Evolutionary conservation across 2,329 filamentous ascomycete species (phyloP).

Genomic region (Cercospora nicotianae): DNA sequence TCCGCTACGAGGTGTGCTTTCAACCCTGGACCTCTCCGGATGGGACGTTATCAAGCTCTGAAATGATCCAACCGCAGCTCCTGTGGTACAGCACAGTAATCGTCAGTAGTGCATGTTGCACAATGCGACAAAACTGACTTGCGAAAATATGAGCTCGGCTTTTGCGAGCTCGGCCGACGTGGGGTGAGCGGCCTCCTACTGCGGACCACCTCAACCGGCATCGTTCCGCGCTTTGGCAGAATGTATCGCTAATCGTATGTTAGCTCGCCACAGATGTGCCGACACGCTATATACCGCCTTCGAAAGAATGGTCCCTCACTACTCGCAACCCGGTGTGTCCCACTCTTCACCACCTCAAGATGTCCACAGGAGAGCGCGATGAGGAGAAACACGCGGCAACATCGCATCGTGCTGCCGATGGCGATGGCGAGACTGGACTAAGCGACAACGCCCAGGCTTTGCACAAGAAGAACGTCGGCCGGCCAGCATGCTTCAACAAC

Average conservation of each 20-base stretch:
- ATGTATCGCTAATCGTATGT: slow-evolving; percentile 11
- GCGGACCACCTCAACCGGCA: slow-evolving; percentile 8
- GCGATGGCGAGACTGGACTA: slow-evolving; percentile 10
- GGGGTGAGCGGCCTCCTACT: background rate
- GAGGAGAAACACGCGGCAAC: slow-evolving; percentile 10
- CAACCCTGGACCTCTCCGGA: slow-evolving; percentile 57
- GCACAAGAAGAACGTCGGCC: slow-evolving; percentile 28
- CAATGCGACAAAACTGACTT: background rate
- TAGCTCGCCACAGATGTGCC: background rate
- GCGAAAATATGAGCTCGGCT: background rate
- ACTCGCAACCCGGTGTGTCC: background rate
- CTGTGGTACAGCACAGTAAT: background rate
- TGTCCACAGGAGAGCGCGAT: slow-evolving; percentile 9
- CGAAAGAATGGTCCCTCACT: background rate
- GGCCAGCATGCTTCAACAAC: slow-evolving; percentile 62
- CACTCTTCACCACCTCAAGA: slow-evolving; percentile 1
- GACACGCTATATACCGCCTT: background rate
- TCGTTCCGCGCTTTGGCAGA: slow-evolving; percentile 14
- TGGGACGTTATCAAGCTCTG: slow-evolving; percentile 62
- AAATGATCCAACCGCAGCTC: slow-evolving; percentile 1
- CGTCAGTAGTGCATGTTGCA: background rate
- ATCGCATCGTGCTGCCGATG: background rate
- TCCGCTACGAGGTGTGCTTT: slow-evolving; percentile 66
- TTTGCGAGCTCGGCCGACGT: slow-evolving; percentile 1
- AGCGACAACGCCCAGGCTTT: slow-evolving; percentile 23